phyloP scores from a whole-genome alignment of 1,284 basidiomycete genomes.

The Ustilago xerochloae region DNA sequence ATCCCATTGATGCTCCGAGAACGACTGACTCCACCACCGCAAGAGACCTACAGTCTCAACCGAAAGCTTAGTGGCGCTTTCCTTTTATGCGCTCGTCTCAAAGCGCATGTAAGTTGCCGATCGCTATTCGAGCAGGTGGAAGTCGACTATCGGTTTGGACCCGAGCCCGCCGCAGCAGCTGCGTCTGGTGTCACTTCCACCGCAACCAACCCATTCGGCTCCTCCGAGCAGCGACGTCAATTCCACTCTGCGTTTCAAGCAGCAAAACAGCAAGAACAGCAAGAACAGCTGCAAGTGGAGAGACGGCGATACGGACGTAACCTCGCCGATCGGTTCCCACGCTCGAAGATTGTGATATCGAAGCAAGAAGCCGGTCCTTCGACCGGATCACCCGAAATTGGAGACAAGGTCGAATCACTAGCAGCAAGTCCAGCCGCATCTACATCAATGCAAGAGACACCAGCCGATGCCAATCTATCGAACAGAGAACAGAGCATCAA shows the following conservation, averaged over 20 bases:
- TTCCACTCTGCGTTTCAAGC: constrained; percentile 28
- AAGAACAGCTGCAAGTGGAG: background rate
- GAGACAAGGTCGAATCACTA: constrained; percentile 38
- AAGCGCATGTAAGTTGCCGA: constrained; percentile 80
- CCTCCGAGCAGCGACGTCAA: constrained; percentile 28
- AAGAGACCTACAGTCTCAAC: constrained; percentile 94
- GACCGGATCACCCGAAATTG: constrained; percentile 6
- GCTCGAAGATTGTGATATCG: constrained; percentile 29
- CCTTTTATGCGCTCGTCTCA: constrained; percentile 84
- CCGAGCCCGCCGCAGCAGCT: background rate
- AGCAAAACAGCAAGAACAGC: background rate
- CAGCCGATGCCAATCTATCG: constrained; percentile 80
- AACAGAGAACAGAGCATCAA: constrained; percentile 74
- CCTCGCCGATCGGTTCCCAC: constrained; percentile 33
- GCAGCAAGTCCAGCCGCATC: constrained; percentile 18
- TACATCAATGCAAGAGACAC: constrained; percentile 79
- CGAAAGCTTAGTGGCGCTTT: constrained; percentile 94
- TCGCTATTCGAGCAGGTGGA: constrained; percentile 69
- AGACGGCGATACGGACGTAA: constrained; percentile 36
- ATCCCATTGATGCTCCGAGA: constrained; percentile 93
- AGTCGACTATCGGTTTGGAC: constrained; percentile 26
- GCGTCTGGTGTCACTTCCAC: constrained; percentile 1
- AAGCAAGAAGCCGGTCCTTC: background rate
- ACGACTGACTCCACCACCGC: constrained; percentile 88
- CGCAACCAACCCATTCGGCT: constrained; percentile 10